A percentile compares a stretch with the other conserved stretches of the same genome.
phyloP scores from a whole-genome alignment of 2,329 filamentous ascomycete species.

The Arthroderma sp. region DNA sequence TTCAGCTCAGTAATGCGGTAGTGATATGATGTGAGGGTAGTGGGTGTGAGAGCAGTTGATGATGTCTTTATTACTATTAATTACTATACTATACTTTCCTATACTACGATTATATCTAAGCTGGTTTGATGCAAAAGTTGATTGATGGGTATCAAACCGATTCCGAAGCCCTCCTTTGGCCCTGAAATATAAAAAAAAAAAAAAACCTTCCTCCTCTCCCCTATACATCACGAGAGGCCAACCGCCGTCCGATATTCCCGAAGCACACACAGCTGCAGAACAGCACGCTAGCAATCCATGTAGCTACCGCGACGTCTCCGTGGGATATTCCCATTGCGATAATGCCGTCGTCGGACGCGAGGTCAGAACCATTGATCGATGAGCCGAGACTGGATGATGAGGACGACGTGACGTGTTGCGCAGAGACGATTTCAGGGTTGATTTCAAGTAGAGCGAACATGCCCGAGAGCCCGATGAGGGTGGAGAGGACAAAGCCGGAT shows the following conservation, averaged over 20 bases:
- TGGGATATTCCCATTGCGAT: slow-evolving; percentile 35
- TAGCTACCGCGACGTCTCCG: slow-evolving; percentile 42
- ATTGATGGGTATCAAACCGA: no score
- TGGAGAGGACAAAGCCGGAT: slow-evolving; percentile 68
- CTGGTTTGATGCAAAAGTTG: no score
- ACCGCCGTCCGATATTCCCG: slow-evolving; percentile 77
- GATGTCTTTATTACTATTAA: no score
- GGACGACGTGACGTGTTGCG: slow-evolving; percentile 39
- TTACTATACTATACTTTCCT: no score
- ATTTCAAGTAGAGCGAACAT: slow-evolving; percentile 61
- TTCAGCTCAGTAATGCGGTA: no score
- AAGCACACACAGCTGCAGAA: slow-evolving; percentile 95
- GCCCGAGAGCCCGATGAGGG: slow-evolving; percentile 58
- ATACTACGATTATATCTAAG: no score
- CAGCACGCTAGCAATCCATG: slow-evolving; percentile 85
- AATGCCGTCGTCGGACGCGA: slow-evolving; percentile 21
- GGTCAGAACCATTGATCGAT: slow-evolving; percentile 7
- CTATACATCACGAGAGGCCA: slow-evolving; percentile 24
- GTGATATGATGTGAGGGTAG: no score
- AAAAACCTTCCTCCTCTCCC: no score
- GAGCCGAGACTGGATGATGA: slow-evolving; percentile 18
- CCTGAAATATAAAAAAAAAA: no score
- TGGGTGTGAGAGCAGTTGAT: no score
- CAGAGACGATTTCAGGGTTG: slow-evolving; percentile 64
- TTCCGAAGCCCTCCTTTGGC: no score